Conservation (phyloP, 257 asterid genomes). For the Jasminum sambac region DNA sequence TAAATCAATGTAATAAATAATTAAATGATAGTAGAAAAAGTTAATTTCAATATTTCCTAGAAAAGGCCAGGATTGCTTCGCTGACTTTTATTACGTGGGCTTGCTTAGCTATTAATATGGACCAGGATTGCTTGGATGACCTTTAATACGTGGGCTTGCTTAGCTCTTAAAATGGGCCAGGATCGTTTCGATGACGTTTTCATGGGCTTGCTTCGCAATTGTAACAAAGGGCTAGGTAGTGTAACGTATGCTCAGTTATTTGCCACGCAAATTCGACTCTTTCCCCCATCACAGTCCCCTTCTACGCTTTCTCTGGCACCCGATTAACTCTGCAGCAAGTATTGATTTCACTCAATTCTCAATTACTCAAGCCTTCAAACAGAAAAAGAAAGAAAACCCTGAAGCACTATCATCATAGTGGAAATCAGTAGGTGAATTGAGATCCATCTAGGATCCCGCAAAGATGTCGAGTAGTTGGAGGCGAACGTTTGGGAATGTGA, state of each 20-base stretch:
- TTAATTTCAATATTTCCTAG: no score
- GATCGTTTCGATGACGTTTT: not conserved
- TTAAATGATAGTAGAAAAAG: no score
- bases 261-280: not conserved
- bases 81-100: no score
- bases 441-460: not conserved
- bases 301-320: constrained; percentile 3
- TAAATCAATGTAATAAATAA: no score
- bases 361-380: not conserved
- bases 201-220: not conserved
- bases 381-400: not conserved
- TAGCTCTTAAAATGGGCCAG: no score
- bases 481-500: constrained; percentile 57
- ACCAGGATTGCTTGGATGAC: no score
- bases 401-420: not conserved
- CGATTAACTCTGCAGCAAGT: constrained; percentile 28
- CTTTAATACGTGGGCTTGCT: no score
- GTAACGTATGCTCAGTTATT: not conserved
- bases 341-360: not conserved
- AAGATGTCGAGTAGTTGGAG: constrained; percentile 61
- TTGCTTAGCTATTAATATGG: no score
- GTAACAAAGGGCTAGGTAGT: not conserved
- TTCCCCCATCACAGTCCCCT: not conserved
- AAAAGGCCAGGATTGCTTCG: no score
- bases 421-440: constrained; percentile 1